These are phyloP conservation scores for Selaginella moellendorffii DNA, from an alignment of 75 land plant species.

Conservation along the genomic window DNA sequence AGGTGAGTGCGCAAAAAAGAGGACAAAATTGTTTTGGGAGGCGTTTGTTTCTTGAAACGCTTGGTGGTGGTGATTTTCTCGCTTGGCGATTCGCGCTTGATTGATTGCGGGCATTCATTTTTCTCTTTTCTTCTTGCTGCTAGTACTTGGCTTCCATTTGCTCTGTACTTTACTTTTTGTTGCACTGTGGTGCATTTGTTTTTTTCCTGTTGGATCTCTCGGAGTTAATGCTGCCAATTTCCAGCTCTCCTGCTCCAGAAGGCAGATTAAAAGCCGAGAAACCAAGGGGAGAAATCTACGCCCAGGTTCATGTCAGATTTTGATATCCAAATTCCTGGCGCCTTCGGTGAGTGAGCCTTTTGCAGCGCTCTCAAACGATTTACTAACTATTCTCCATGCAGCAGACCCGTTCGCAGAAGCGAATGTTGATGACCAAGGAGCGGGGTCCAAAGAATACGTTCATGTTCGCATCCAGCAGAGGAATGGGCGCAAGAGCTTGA, in stretches of 20 bases:
- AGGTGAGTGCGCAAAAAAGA: no score
- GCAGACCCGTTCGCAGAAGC: conserved; percentile 62
- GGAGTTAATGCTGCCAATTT: no score
- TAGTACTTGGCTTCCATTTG: no score
- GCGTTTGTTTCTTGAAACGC: not conserved
- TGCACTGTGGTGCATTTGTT: no score
- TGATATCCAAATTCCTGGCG: conserved; percentile 42
- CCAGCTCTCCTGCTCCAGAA: no score
- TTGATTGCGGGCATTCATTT: no score
- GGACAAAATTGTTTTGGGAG: no score
- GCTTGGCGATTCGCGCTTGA: no score
- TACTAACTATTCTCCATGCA: not conserved
- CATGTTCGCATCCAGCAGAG: conserved; percentile 57
- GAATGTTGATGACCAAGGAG: conserved; percentile 36
- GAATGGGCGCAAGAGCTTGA: conserved; percentile 54
- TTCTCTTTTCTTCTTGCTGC: not conserved
- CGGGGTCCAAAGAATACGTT: conserved; percentile 38
- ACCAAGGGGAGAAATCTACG: no score
- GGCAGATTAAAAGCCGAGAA: no score
- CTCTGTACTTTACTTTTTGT: no score
- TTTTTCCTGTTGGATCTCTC: no score
- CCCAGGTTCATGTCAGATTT: conserved; percentile 61
- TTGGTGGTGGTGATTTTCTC: not conserved
- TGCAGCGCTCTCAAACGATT: not conserved
- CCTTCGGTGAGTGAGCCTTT: conserved; percentile 31